Evolutionary conservation across 1,284 basidiomycete species (phyloP), one percentile per base, ranked within the genome.

Genomic region (Heterobasidion irregulare): DNA sequence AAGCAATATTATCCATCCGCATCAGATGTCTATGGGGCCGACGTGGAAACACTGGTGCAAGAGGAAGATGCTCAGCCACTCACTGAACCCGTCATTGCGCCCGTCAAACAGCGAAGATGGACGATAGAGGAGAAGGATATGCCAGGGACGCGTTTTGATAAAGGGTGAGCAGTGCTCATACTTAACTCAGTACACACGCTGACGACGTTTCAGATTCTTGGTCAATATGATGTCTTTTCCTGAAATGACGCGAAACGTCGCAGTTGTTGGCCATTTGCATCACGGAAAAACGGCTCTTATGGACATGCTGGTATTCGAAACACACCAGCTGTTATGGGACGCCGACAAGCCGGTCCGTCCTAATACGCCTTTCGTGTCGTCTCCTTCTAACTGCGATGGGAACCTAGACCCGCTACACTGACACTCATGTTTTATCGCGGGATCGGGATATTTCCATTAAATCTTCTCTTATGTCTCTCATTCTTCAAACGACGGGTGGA

Each of bases 1-100:
- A 99, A 99, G 72, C 90, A 94, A 70, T 99, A 99, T 74, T 99
- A 99, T 68, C 93, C 94, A 8, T 89, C 89, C 10, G 97, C 97
- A 0, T 78, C 79, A 54, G 93, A 98, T 51, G 85, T 96, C 1
- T 99, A 99, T 68, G 97, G 96, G 8, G 79, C 84, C 48, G 96
- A 89, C 57, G 96, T 99, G 19, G 96, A 99, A 73, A 91, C 96
- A 1, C 74, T 99, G 65, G 97, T 99, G 1, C 95, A 99, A 70
- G 97, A 99, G 70, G 97, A 99, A 73, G 97, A 99, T 66, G 84
- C 92, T 3, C 97, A 99, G 69, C 94, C 92, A 8, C 79, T 99
- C 7, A 83, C 92, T 2, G 94, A 99, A 66, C 97, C 97, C 41
- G 96, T 99, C 61, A 80, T 99, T 59, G 94, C 94, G 38, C 97